A percentile compares a stretch with the other conserved stretches of the same genome.
These are phyloP conservation scores for Hericium rajendrae DNA, from an alignment of 768 basidiomycete genomes.

Conservation along the genomic window DNA sequence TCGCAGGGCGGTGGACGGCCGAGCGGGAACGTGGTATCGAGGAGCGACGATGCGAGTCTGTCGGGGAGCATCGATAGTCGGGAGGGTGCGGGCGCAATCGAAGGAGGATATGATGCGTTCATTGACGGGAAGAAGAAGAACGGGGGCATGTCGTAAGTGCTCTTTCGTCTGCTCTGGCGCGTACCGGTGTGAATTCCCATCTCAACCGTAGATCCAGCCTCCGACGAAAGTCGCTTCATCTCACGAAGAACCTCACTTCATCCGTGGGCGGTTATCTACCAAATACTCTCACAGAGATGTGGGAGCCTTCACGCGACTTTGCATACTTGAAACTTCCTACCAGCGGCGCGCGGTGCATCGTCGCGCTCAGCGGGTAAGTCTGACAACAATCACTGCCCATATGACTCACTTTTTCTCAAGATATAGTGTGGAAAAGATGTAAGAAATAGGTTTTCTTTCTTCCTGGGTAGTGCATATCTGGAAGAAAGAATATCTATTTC, in stretches of 20 bases:
- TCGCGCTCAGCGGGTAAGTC: constrained; percentile 1
- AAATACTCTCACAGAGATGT: constrained; percentile 85
- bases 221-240: constrained; percentile 59
- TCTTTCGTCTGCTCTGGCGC: too few relatives aligned
- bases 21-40: constrained; percentile 14
- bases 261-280: constrained; percentile 82
- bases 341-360: constrained; percentile 54
- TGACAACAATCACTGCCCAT: too few relatives aligned
- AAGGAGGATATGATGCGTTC: constrained; percentile 81
- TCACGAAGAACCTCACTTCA: constrained; percentile 68
- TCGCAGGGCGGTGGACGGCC: constrained; percentile 12
- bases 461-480: too few relatives aligned
- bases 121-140: constrained; percentile 64
- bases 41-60: constrained; percentile 40
- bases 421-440: too few relatives aligned
- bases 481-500: too few relatives aligned
- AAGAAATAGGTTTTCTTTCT: too few relatives aligned
- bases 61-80: constrained; percentile 56
- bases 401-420: too few relatives aligned
- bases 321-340: constrained; percentile 81
- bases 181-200: background rate
- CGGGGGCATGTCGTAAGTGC: constrained; percentile 43
- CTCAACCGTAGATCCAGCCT: constrained; percentile 32
- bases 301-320: constrained; percentile 94
- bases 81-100: constrained; percentile 48